Base-by-base conservation (phyloP, 2,329 filamentous ascomycete genomes). In the Knoxdaviesia capensis region DNA sequence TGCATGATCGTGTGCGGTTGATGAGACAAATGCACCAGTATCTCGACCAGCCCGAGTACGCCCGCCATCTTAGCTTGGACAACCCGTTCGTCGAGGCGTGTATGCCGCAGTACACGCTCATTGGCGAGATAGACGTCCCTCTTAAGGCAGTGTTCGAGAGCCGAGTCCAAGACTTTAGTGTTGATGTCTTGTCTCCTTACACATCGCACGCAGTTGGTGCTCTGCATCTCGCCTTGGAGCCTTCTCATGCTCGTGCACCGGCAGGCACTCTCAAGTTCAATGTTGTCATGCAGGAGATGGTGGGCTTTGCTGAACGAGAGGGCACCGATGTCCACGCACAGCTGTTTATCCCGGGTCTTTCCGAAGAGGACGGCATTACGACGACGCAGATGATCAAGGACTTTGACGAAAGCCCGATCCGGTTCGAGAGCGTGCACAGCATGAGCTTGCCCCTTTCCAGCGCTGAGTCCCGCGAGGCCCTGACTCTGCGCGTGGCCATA, bases 1-100 rank as follows among this genome's bases (percentile, higher is more conserved):
- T 98, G 11, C 79, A 87, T 46, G 78, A 85, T 46, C 77, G 90
- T 31, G 77, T 96, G 7, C 75, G 84, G 42, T 74, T 83, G 48
- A 98, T 98, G 90, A 79, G 90, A 38, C 88, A 94, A 58, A 83
- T 96, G 73, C 81, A 94, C 54, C 88, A 96, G 57, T 96, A 94
- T 53, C 75, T 96, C 50, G 86, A 94, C 53, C 81, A 90, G 44
- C 90, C 90, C 1, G 88, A 96, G 55, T 94, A 94, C 54, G 76
- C 87, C 42, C 83, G 90, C 55, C 90, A 96, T 52, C 81, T 96
- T 55, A 84, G 82, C 50, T 70, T 94, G 10, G 85, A 88, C 50
- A 94, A 94, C 51, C 88, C 90, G 0, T 98, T 98, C 54, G 76
- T 82, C 28, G 90, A 98, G 56, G 68, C 79, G 1, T 92, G 83